These are phyloP conservation scores for Calonectria leucothoes DNA, from an alignment of 2,329 filamentous ascomycete genomes.

Conservation along the genomic window DNA sequence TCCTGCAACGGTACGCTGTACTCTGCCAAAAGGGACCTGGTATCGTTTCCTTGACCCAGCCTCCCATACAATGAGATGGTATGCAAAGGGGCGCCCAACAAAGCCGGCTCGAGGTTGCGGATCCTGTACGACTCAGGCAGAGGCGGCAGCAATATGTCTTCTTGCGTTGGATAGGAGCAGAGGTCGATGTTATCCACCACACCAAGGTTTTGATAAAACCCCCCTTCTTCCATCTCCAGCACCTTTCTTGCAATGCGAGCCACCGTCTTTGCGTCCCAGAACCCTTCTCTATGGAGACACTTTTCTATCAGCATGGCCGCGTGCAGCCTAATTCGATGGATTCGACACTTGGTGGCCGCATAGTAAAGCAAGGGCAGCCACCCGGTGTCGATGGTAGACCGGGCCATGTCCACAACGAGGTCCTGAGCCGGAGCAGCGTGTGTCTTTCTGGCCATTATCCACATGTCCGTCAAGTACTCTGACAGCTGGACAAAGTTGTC, in stretches of 20 bases:
- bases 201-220: conserved; percentile 30
- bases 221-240: conserved; percentile 51
- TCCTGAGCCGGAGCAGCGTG: conserved; percentile 17
- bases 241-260: conserved; percentile 49
- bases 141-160: conserved; percentile 25
- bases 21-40: conserved; percentile 31
- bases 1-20: conserved; percentile 21
- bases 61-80: conserved; percentile 33
- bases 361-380: conserved; percentile 59
- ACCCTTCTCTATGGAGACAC: conserved; percentile 50
- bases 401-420: conserved; percentile 42
- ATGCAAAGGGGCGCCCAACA: conserved; percentile 34
- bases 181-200: conserved; percentile 26
- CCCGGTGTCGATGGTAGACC: conserved; percentile 54
- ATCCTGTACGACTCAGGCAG: conserved; percentile 28
- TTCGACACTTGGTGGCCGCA: conserved; percentile 59
- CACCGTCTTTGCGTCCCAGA: conserved; percentile 53
- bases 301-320: conserved; percentile 48
- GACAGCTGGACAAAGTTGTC: conserved; percentile 48
- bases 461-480: conserved; percentile 30
- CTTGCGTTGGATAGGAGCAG: conserved; percentile 4
- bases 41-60: conserved; percentile 1
- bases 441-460: conserved; percentile 12
- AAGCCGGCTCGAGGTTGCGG: conserved; percentile 32
- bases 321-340: conserved; percentile 52